Evolutionary conservation across 305 asterid genomes (phyloP).

Genomic region (Fraxinus ornus): DNA sequence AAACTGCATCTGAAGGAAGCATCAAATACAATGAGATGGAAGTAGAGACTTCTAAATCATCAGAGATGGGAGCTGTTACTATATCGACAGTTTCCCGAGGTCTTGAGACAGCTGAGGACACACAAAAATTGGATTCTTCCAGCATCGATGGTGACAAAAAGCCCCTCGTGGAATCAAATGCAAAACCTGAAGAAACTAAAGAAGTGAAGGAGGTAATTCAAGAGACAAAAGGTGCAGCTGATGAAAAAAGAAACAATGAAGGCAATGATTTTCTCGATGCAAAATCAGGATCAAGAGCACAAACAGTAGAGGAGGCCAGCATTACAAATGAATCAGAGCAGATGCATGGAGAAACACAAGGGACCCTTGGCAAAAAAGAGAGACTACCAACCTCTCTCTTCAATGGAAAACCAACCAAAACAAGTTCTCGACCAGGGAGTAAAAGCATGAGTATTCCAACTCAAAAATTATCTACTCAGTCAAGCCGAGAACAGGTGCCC

Average conservation of each 20-base stretch:
- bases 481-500: slow-evolving; percentile 33
- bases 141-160: slow-evolving; percentile 10
- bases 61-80: neutral
- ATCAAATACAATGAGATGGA: slow-evolving; percentile 14
- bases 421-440: slow-evolving; percentile 31
- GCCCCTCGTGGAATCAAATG: slow-evolving; percentile 20
- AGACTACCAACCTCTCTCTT: slow-evolving; percentile 24
- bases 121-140: slow-evolving; percentile 23
- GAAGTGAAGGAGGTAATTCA: slow-evolving; percentile 43
- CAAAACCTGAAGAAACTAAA: slow-evolving; percentile 35
- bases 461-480: slow-evolving; percentile 25
- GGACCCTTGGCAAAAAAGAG: slow-evolving; percentile 24
- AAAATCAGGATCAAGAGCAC: slow-evolving; percentile 16
- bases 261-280: slow-evolving; percentile 18
- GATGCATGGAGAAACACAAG: slow-evolving; percentile 25
- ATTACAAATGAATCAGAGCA: slow-evolving; percentile 25
- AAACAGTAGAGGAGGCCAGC: slow-evolving; percentile 25
- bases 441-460: slow-evolving; percentile 21
- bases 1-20: slow-evolving; percentile 14
- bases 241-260: slow-evolving; percentile 32
- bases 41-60: slow-evolving; percentile 11
- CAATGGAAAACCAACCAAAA: slow-evolving; percentile 28
- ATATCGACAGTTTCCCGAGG: neutral
- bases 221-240: slow-evolving; percentile 21
- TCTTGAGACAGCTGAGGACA: slow-evolving; percentile 9